Base-by-base conservation (phyloP, 495 filamentous ascomycete genomes). In the Tirmania nivea region DNA sequence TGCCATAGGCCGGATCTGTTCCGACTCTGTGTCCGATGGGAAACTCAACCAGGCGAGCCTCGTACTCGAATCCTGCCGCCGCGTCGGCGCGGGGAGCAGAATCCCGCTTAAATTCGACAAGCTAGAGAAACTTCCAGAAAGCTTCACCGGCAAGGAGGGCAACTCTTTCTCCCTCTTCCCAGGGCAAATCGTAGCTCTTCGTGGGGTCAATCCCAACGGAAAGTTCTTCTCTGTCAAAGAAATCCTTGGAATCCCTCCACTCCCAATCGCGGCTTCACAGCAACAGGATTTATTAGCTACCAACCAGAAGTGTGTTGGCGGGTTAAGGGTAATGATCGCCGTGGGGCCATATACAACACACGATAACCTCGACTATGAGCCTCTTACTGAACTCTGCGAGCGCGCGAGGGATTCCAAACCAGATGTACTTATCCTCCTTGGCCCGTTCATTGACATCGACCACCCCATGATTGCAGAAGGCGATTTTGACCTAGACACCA, bases 261-360 rank as follows among this genome's bases (percentile, higher is more conserved):
- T 93, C 11, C 77, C 77, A 9, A 73, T 69, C 48, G 78, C 86
- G 7, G 79, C 80, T 5, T 83, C 86, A 0, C 65, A 73, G 0
- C 71, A 76, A 0, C 66, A 68, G 12, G 70, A 69, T 7, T 65
- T 95, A 10, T 75, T 83, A 17, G 67, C 68, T 14, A 75, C 80
- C 58, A 78, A 84, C 50, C 70, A 78, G 47, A 75, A 78, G 49
- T 72, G 93, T 11, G 61, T 65, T 17, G 76, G 79, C 56, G 84
- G 86, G 3, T 68, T 95, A 9, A 87, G 74, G 58, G 68, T 92
- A 42, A 68, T 94, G 42, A 68, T 90, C 35, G 83, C 80, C 34
- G 77, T 86, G 1, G 90, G 90, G 2, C 90, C 90, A 1, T 97
- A 89, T 67, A 92, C 89, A 0, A 76, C 87, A 17, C 85, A 94